Evolutionary conservation across 2,329 filamentous ascomycete species (phyloP).

Genomic region (Microdochium nivale): DNA sequence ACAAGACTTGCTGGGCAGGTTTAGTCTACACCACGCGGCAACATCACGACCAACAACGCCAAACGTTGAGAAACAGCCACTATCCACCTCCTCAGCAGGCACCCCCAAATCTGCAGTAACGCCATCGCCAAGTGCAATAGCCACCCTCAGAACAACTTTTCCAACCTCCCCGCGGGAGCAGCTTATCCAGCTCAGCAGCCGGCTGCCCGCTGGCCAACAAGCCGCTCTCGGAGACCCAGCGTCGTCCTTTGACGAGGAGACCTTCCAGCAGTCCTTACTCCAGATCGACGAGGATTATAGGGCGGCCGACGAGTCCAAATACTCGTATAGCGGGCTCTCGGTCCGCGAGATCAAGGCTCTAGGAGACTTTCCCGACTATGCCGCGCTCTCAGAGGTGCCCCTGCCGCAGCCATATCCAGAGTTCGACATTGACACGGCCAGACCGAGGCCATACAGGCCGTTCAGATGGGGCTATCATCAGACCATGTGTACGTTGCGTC

Average conservation of each 20-base stretch:
- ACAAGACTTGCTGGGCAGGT: neutral
- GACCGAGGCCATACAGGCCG: constrained; percentile 69
- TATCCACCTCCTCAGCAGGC: neutral
- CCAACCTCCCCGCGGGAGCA: neutral
- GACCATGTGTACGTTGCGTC: constrained; percentile 66
- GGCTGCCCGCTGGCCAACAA: neutral
- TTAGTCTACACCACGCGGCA: neutral
- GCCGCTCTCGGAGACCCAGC: neutral
- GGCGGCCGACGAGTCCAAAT: constrained; percentile 25
- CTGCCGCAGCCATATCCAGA: constrained; percentile 52
- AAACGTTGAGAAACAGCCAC: neutral
- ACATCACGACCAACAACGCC: neutral
- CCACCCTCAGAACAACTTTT: neutral
- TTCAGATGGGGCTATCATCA: constrained; percentile 83
- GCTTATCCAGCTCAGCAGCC: neutral
- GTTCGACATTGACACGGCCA: constrained; percentile 62
- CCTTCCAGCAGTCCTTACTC: constrained; percentile 17
- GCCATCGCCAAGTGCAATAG: neutral
- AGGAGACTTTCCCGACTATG: constrained; percentile 74
- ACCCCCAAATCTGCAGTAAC: neutral
- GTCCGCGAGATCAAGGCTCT: constrained; percentile 59
- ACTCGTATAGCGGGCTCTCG: constrained; percentile 62
- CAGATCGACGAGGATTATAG: constrained; percentile 24
- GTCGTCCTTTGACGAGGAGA: neutral
- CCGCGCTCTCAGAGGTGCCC: constrained; percentile 64